These are phyloP conservation scores for Ziziphus jujuba DNA, from an alignment of 306 rosid genomes.

Conservation along the genomic window DNA sequence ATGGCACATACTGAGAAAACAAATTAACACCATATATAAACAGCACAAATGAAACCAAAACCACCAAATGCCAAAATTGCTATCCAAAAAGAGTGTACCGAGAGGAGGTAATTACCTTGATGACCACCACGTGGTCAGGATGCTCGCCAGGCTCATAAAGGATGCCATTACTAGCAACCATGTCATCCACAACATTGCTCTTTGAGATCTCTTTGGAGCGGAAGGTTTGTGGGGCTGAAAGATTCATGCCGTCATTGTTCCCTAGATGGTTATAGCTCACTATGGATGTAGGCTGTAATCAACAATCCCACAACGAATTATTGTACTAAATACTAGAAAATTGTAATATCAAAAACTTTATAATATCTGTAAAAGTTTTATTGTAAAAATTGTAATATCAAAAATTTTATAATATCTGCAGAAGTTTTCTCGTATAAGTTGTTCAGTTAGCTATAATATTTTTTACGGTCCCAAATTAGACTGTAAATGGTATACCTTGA, in stretches of 20 bases:
- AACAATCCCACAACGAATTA: slow-evolving; percentile 8
- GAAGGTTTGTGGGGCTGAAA: slow-evolving; percentile 97
- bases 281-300: slow-evolving; percentile 86
- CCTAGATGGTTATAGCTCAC: slow-evolving; percentile 99
- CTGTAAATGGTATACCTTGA: slow-evolving; percentile 54
- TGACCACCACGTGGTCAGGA: slow-evolving; percentile 97
- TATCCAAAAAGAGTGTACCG: no score
- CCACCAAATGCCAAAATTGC: no score
- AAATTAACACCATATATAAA: no score
- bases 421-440: neutral
- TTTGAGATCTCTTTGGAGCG: slow-evolving; percentile 96
- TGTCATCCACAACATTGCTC: slow-evolving; percentile 97
- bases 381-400: neutral
- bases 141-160: slow-evolving; percentile 94
- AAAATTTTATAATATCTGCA: neutral
- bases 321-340: neutral
- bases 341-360: neutral
- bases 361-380: neutral
- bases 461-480: neutral
- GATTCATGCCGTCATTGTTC: slow-evolving; percentile 98
- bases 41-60: slow-evolving; percentile 6
- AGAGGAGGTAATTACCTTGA: slow-evolving; percentile 52
- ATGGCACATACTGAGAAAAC: slow-evolving; percentile 72
- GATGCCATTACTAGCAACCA: slow-evolving; percentile 94
- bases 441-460: no score